Percentiles rank a stretch among this genome's conserved stretches.
Evolutionary conservation across 2,329 filamentous ascomycete genomes (phyloP).

Genomic region (Colletotrichum sp.): DNA sequence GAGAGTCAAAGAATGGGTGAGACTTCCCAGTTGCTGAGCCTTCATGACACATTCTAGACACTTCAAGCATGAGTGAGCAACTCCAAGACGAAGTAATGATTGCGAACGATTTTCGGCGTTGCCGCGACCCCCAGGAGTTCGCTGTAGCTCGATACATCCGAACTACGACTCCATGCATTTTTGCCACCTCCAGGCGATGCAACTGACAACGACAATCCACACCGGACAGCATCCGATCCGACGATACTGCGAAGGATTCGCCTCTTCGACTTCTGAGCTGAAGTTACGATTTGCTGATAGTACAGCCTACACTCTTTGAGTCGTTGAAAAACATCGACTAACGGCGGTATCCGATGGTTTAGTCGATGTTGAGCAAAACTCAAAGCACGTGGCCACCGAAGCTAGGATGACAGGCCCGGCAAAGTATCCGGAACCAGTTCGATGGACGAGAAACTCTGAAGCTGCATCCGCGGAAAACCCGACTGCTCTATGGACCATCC

Average conservation of each 20-base stretch:
- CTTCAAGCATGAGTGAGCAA: not conserved
- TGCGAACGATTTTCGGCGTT: not conserved
- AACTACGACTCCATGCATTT: not conserved
- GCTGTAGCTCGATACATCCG: not conserved
- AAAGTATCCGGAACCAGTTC: not conserved
- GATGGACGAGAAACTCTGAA: not conserved
- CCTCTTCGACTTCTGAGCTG: not conserved
- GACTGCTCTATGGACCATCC: not conserved
- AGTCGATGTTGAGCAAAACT: not conserved
- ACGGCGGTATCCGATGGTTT: not conserved
- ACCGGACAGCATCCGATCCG: not conserved
- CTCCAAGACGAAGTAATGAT: accelerated
- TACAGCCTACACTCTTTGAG: not conserved
- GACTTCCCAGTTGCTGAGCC: not conserved
- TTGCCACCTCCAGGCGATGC: not conserved
- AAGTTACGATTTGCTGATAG: not conserved
- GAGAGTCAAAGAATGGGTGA: not conserved
- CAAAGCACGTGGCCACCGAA: not conserved
- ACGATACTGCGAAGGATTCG: not conserved
- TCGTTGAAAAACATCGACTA: not conserved
- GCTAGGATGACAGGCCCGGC: not conserved
- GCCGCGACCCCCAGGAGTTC: not conserved
- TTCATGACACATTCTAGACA: not conserved
- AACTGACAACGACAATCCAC: not conserved
- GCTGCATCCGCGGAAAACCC: not conserved